These are phyloP conservation scores for Volvox carteri DNA, from an alignment of 163 green algal species.

Conservation along the genomic window DNA sequence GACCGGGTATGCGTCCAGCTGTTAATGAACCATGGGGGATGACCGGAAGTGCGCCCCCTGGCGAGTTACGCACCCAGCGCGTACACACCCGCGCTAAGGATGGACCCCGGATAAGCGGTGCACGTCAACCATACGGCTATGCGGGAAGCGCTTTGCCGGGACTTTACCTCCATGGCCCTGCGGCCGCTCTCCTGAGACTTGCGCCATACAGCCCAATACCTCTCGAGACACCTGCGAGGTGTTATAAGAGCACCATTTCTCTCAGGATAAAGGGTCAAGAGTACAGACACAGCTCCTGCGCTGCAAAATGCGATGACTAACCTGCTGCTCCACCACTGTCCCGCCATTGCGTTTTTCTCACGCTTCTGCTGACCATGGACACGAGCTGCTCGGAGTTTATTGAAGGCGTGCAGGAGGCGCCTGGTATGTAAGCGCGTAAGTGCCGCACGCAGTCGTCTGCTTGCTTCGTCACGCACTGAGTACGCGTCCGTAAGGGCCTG, in stretches of 20 bases:
- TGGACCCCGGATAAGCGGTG: no score
- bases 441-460: background rate
- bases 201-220: constrained; percentile 18
- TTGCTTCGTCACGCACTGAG: background rate
- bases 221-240: background rate
- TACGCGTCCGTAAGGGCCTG: constrained; percentile 5
- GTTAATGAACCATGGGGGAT: no score
- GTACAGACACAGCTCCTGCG: no score
- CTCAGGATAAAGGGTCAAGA: no score
- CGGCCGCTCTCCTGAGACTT: background rate
- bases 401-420: constrained; percentile 20
- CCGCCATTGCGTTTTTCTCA: background rate
- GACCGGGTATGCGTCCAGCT: no score
- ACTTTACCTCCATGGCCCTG: constrained; percentile 1
- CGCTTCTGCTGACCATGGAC: background rate
- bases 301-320: no score
- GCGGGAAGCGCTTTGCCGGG: no score
- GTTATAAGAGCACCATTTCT: no score
- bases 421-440: constrained; percentile 25
- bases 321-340: constrained; percentile 32
- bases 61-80: no score
- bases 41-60: no score
- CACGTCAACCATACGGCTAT: no score
- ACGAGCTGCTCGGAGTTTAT: background rate
- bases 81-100: no score